A percentile compares a stretch with the other conserved stretches of the same genome.
Conservation (phyloP, 2,329 filamentous ascomycete genomes). For the Chaetomium olivaceum region DNA sequence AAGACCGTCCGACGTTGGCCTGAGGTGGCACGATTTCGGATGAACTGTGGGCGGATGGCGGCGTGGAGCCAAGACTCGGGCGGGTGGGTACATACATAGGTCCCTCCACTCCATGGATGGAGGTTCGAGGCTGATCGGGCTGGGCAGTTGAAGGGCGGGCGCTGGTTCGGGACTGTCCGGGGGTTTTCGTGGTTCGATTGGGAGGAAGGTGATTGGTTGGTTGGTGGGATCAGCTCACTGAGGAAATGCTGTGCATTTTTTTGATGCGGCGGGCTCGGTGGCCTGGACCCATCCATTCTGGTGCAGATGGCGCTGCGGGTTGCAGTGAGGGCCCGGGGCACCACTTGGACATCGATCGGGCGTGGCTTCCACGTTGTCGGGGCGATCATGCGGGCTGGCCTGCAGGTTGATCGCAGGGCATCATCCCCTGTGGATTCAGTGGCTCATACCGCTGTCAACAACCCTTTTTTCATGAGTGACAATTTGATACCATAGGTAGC, state of each 20-base stretch:
- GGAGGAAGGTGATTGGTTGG: neutral
- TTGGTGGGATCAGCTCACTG: neutral
- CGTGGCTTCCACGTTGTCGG: neutral
- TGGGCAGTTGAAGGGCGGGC: neutral
- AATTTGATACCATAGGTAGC: neutral
- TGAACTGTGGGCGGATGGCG: neutral
- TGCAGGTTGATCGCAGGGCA: neutral
- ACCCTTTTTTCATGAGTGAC: neutral
- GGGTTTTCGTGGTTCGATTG: neutral
- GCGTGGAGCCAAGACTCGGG: neutral
- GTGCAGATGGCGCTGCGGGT: neutral
- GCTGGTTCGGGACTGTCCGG: constrained; percentile 15
- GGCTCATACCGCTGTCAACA: neutral
- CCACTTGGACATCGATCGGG: neutral
- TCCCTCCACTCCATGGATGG: no score
- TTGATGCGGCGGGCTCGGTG: neutral
- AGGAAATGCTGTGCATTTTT: neutral
- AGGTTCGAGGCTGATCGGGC: no score
- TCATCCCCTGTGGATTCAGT: neutral
- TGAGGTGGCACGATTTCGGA: constrained; percentile 24
- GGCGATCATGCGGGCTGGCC: neutral
- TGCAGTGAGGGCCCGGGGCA: neutral
- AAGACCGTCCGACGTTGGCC: constrained; percentile 1
- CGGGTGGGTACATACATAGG: no score
- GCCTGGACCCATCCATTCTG: neutral